Base-by-base conservation (phyloP, 176 grass and related monocot species). In the Oropetium thomaeum region DNA sequence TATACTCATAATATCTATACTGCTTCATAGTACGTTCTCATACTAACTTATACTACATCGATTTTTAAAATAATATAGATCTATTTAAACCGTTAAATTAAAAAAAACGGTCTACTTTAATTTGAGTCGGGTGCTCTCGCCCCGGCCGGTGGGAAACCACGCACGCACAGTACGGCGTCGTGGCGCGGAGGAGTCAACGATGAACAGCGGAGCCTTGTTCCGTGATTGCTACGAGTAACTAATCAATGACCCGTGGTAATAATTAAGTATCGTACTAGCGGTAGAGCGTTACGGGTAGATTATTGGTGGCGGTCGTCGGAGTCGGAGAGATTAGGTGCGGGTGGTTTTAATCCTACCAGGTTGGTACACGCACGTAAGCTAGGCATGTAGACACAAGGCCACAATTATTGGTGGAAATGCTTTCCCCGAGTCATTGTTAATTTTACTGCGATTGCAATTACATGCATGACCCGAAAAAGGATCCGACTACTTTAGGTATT, bases 151-250 rank as follows among this genome's bases (percentile, higher is more conserved):
- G 67, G 67, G 65, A 71, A 28, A 67, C 22, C 14, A 38, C 2
- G n/a, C n/a, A n/a, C n/a, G n/a, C n/a, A n/a, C n/a, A 29, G 29
- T 17, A 37, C 10, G n/a, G 5, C 52, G 52, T n/a, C 52, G 9
- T 7, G 48, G 64, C 9, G 57, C 27, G 41, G 10, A 22, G 34
- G 35, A 4, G 78, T 81, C 65, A 87, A 77, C 63, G 37, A 71
- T 58, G 65, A 65, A 65, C 64, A 65, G 58, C 65, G 15, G 52
- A 20, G 37, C 15, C 1, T 42, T 14, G 76, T 59, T 31, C 22
- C 17, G 72, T 39, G 65, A 76, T 76, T 8, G 65, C 25, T 76
- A 81, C 55, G 63, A 38, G 64, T 53, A 53, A 57, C 65, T 69
- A 86, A 44, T 70, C 8, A 37, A 62, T 38, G 64, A 47, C 29